Evolutionary conservation across 257 asterid species (phyloP).

Genomic region (Oldenlandia corymbosa): DNA sequence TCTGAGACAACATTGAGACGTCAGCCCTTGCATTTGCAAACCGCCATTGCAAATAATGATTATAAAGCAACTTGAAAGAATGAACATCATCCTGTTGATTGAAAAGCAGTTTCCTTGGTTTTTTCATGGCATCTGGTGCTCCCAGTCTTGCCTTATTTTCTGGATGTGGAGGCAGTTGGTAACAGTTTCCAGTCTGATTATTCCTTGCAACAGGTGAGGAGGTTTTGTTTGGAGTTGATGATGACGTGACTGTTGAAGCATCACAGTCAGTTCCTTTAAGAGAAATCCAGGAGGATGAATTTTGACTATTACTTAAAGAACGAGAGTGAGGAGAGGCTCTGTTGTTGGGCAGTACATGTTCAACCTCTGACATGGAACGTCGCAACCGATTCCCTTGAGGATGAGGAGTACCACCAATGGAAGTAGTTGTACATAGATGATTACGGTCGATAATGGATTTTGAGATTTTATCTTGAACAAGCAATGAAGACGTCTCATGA

Average conservation of each 20-base stretch:
- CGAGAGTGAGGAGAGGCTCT: slow-evolving; percentile 34
- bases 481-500: slow-evolving; percentile 13
- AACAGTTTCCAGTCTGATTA: slow-evolving; percentile 26
- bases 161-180: slow-evolving; percentile 77
- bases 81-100: slow-evolving; percentile 60
- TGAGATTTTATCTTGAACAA: slow-evolving; percentile 31
- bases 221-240: slow-evolving; percentile 23
- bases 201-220: slow-evolving; percentile 15
- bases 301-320: slow-evolving; percentile 33
- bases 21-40: slow-evolving; percentile 67
- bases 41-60: slow-evolving; percentile 62
- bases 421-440: slow-evolving; percentile 1
- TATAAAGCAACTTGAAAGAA: slow-evolving; percentile 54
- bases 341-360: slow-evolving; percentile 8
- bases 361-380: slow-evolving; percentile 54
- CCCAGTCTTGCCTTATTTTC: slow-evolving; percentile 38
- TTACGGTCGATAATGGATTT: slow-evolving; percentile 28
- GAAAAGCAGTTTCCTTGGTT: slow-evolving; percentile 36
- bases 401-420: slow-evolving; percentile 17
- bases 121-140: slow-evolving; percentile 38
- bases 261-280: slow-evolving; percentile 18
- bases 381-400: slow-evolving; percentile 34
- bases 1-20: slow-evolving; percentile 39
- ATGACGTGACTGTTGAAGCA: slow-evolving; percentile 12
- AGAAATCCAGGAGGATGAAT: slow-evolving; percentile 16